Base-by-base conservation (phyloP, 768 basidiomycete genomes). In the Naganishia randhawae region DNA sequence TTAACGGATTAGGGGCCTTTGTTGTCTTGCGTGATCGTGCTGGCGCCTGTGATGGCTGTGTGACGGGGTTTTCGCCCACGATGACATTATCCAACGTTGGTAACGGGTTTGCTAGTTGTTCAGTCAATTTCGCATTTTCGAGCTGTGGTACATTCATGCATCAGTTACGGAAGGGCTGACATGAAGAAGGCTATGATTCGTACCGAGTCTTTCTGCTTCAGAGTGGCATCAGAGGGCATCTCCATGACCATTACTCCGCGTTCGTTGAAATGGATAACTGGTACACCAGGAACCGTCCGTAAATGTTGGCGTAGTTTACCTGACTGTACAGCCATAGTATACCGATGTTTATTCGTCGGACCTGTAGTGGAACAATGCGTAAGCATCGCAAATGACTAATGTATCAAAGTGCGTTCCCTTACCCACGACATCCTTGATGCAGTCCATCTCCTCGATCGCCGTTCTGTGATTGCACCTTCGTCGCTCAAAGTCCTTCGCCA, bases 401-500 rank as follows among this genome's bases (percentile, higher is more conserved):
- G n/a, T n/a, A n/a, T n/a, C n/a, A n/a, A n/a, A n/a, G n/a, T n/a
- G n/a, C n/a, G n/a, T n/a, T n/a, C n/a, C n/a, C 86, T 68, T 73
- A 91, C 95, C 95, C 53, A 96, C 83, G 52, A 98, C 88, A 68
- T 85, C 85, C 6, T 82, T 74, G 32, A 99, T 82, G 78, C 96
- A 99, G 19, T 92, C 91, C 54, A 89, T 86, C 33, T 89, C 89
- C 17, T 73, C 72, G 37, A 97, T 89, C n/a, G 89, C 83, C 73
- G 93, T 89, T 70, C 87, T 84, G 78, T 99, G 96, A 77, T 97
- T 97, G 78, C 96, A 99, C 81, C 89, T 92, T 71, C 96, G 80
- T 66, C 95, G 85, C 81, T 97, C 95, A 72, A 96, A 97, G 0
- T 83, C 85, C 81, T 97, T 98, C 1, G 96, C 95, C 50, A 96